Percentiles rank a stretch among this genome's conserved stretches.
Conservation (phyloP, 306 rosid species). For the Hylodesmum podocarpum region DNA sequence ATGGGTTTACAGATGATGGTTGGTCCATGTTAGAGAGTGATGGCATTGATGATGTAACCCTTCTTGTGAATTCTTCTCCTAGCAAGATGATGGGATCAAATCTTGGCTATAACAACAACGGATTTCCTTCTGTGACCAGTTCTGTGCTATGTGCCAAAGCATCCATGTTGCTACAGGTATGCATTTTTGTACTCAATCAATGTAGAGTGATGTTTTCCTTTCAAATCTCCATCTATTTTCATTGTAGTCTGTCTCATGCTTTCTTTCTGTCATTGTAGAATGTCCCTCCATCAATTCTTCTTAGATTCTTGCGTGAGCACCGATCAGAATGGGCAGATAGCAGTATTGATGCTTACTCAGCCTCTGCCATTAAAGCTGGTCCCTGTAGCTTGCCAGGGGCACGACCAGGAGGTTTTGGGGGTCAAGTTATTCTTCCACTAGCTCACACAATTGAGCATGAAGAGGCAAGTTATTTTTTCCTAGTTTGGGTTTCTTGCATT, state of each 20-base stretch:
- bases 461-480: slow-evolving; percentile 67
- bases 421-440: slow-evolving; percentile 94
- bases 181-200: not conserved
- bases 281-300: slow-evolving; percentile 95
- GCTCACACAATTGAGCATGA: slow-evolving; percentile 96
- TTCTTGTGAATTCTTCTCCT: slow-evolving; percentile 88
- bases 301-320: slow-evolving; percentile 91
- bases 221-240: not conserved
- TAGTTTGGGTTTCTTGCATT: not conserved
- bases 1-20: slow-evolving; percentile 90
- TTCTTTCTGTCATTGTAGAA: slow-evolving; percentile 49
- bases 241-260: slow-evolving; percentile 8
- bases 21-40: slow-evolving; percentile 97
- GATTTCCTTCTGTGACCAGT: slow-evolving; percentile 68
- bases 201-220: not conserved
- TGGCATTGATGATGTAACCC: slow-evolving; percentile 91
- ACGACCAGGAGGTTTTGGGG: slow-evolving; percentile 78
- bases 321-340: slow-evolving; percentile 99
- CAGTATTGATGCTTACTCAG: slow-evolving; percentile 95
- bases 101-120: slow-evolving; percentile 62
- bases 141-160: slow-evolving; percentile 96
- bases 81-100: slow-evolving; percentile 80
- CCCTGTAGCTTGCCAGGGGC: slow-evolving; percentile 76
- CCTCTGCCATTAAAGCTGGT: slow-evolving; percentile 87
- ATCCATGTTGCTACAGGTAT: slow-evolving; percentile 92